Evolutionary conservation across 306 rosid species (phyloP), one percentile per base, ranked within the genome.

Genomic region (Acacia confusa): DNA sequence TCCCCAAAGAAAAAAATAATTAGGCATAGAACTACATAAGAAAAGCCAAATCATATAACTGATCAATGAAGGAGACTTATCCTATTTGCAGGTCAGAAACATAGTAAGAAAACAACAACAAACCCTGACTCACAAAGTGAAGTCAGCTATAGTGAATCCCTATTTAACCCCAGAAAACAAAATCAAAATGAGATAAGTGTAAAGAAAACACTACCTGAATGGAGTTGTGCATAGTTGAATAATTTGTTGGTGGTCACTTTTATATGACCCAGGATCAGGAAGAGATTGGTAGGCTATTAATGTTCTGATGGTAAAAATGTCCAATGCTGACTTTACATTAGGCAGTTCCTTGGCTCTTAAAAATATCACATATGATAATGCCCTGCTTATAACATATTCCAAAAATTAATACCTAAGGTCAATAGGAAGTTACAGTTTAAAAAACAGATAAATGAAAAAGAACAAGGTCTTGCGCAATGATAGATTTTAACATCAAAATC

Each of bases 241-340:
- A 72, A 95, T 88, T 86, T 80, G 91, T 67, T 89, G 85, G 84
- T 93, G 97, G 81, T 93, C 99, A 77, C 85, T 91, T 85, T 86
- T 92, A 85, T 89, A 95, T 84, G 93, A 78, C 78, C 77, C 63
- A 24, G 99, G 96, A 87, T 95, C 94, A 66, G 96, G 97, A 83
- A 95, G 88, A 72, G 97, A 93, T 79, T 89, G 99, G 74, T 93
- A 93, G 48, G 99, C 99, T 82, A 89, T 86, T 82, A 95, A 84
- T 27, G 90, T 92, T 79, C 86, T 85, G 86, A 90, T 88, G 60
- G 91, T 81, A 73, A 93, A 90, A 67, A 89, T 77, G 79, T 92
- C 92, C 75, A 88, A 78, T 27, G 91, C 92, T 72, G 93, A 94
- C 86, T 86, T 93, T 85, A 84, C 70, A 81, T 87, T 50, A 70